Evolutionary conservation across 371 early-diverging fungal genomes (phyloP), one percentile per base, ranked within the genome.

Genomic region (Choanephora cucurbitarum): DNA sequence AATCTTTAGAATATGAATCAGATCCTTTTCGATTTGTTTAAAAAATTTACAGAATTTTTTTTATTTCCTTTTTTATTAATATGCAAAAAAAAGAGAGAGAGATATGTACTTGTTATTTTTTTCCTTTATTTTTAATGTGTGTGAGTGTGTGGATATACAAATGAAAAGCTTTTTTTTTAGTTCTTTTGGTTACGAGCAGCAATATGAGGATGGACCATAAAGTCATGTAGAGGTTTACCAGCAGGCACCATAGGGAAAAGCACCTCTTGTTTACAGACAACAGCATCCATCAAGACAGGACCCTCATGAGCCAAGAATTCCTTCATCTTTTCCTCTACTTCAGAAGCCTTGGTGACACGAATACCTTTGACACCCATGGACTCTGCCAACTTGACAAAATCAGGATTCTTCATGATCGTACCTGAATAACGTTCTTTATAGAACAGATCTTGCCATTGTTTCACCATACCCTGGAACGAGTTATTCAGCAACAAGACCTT

Each of bases 401-500:
- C 95, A n/a, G 98, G 98, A 76, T 98, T 97, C 69, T 79, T 80
- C 98, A 98, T 98, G 28, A 68, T 70, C 0, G 98, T 96, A 24
- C 89, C 93, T 21, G 95, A 93, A 70, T 95, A 94, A 43, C 98
- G 86, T 75, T 94, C 85, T 66, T 95, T 92, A 66, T 96, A 98
- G 72, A 96, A 98, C 50, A 98, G 83, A 75, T 96, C 97, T 74
- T 96, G 96, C 98, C 98, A 96, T 79, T 97, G 98, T 79, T 94
- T 94, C 61, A 97, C 96, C 97, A 97, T 97, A 41, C 98, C 98
- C 75, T 98, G 98, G 93, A 96, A 98, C 52, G 94, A 93, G 76
- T 98, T 98, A 83, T 98, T 96, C 28, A 98, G 72, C 54, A 98
- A 74, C 28, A 98, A 70, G 32, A 92, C 94, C 85, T 98, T 98